These are phyloP conservation scores for Aspergillus hiratsukae DNA, from an alignment of 2,329 filamentous ascomycete genomes.

Conservation along the genomic window DNA sequence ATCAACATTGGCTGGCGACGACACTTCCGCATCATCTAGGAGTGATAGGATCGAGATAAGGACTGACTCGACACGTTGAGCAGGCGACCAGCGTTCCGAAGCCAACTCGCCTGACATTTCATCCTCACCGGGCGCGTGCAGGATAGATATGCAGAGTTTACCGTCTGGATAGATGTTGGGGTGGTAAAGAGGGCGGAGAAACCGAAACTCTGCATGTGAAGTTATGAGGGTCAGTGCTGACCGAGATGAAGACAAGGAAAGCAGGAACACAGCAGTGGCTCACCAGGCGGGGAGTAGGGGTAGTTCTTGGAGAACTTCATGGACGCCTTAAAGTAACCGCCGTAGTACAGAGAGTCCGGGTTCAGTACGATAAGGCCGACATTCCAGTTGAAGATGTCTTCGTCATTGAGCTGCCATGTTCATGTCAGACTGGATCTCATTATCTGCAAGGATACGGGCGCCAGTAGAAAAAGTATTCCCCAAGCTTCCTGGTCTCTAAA, in stretches of 20 bases:
- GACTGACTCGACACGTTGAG: conserved; percentile 91
- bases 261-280: conserved; percentile 15
- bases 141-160: conserved; percentile 90
- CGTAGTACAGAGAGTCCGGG: conserved; percentile 84
- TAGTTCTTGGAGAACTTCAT: conserved; percentile 89
- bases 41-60: conserved; percentile 87
- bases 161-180: conserved; percentile 93
- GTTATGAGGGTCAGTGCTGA: neutral
- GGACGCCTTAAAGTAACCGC: conserved; percentile 84
- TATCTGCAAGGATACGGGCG: neutral
- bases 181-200: conserved; percentile 75
- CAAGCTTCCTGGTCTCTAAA: neutral
- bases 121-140: conserved; percentile 88
- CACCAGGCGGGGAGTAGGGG: conserved; percentile 75
- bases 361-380: conserved; percentile 90
- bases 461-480: neutral
- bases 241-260: neutral
- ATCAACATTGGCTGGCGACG: conserved; percentile 91
- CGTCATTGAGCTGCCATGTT: conserved; percentile 61
- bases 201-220: conserved; percentile 64
- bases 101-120: conserved; percentile 86
- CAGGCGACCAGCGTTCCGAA: conserved; percentile 88
- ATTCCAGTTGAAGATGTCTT: conserved; percentile 84
- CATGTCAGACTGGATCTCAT: neutral
- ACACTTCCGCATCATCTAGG: conserved; percentile 89